phyloP scores from a whole-genome alignment of 345 rosid species.

The Ailanthus altissimus region DNA sequence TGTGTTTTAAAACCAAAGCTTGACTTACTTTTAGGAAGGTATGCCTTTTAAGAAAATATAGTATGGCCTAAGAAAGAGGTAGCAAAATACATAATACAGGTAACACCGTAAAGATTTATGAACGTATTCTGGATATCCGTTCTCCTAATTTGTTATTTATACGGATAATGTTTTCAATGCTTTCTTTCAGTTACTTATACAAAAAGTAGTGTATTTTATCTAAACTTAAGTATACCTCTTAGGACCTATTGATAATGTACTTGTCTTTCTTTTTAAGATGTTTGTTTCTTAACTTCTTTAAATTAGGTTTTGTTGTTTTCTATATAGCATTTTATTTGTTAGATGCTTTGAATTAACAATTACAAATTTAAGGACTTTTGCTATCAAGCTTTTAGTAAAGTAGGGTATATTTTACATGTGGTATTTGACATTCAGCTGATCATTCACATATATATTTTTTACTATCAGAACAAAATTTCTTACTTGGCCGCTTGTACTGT shows the following conservation, averaged over 20 bases:
- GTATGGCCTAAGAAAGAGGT: neutral
- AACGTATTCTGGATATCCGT: neutral
- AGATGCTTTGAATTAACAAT: neutral
- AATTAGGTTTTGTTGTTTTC: neutral
- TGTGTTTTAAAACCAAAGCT: neutral
- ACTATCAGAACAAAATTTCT: too few species aligned
- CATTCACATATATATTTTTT: too few species aligned
- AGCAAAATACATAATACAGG: neutral
- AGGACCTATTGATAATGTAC: too few species aligned
- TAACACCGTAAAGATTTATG: neutral
- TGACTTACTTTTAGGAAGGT: neutral
- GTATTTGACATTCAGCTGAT: neutral
- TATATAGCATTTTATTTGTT: neutral
- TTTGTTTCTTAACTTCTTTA: neutral
- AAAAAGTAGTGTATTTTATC: too few species aligned
- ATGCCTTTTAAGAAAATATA: neutral
- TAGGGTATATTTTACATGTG: neutral
- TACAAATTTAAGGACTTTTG: neutral
- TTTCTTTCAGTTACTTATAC: neutral
- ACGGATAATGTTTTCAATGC: neutral
- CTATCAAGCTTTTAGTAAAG: neutral
- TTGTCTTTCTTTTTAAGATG: neutral
- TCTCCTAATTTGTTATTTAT: neutral
- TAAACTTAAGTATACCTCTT: too few species aligned
- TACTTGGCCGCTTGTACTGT: too few species aligned